Base-by-base conservation (phyloP, 2,329 filamentous ascomycete species). In the Epichloe sibirici region DNA sequence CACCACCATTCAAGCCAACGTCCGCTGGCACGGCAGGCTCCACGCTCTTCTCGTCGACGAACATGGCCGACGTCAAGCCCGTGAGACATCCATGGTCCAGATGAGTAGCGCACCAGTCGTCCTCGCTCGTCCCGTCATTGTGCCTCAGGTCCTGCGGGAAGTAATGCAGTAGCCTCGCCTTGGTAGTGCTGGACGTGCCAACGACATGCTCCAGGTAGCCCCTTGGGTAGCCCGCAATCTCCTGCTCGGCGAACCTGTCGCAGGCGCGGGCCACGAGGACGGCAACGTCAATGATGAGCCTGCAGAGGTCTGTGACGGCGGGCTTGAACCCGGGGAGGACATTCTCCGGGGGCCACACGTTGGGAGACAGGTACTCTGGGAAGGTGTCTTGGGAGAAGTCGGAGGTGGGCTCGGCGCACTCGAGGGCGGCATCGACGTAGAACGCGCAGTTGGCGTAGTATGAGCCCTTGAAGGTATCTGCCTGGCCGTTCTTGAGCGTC, bases 101-200 rank as follows among this genome's bases (percentile, higher is more conserved):
- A 66, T 93, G 87, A 1, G 86, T 89, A 3, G 90, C 88, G 67
- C 91, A 98, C 93, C 93, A 98, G 70, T 94, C 88, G 67, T 96
- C 90, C 55, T 89, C 84, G 51, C 73, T 73, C 4, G 35, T 46
- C 37, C 66, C 68, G 42, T 68, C 67, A 37, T 44, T 39, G 37
- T 37, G 17, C 13, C 23, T 12, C 40, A 21, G 40, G 21, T 69
- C 71, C 63, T 76, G 76, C 2, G 91, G 91, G 61, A 90, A 97
- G 69, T 98, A 98, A 71, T 98, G 93, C 60, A 97, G 72, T 31
- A 98, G 74, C 12, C 93, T 77, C 1, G 93, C 93, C 69, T 98
- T 97, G 39, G 89, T 95, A 1, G 87, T 94, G 37, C 83, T 84
- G 48, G 89, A 95, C 0, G 82, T 86, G 66, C 82, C 81, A 47